Evolutionary conservation across 2,329 filamentous ascomycete genomes (phyloP).

Genomic region (Alternaria consortialis): DNA sequence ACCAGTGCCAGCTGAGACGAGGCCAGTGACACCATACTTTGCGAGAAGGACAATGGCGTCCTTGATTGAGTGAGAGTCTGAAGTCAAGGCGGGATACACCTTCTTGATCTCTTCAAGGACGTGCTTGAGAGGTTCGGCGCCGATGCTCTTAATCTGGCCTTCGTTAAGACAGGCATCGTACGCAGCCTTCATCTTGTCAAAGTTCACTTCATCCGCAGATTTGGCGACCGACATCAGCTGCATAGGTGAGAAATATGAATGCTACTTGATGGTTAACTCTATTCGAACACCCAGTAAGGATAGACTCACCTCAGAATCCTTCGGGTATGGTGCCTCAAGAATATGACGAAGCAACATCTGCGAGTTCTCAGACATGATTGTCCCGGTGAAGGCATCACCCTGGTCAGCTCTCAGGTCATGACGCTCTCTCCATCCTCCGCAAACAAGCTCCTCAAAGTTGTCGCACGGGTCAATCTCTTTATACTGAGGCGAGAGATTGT

Average conservation of each 20-base stretch:
- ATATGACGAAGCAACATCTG: slow-evolving; percentile 69
- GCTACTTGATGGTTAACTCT: slow-evolving; percentile 43
- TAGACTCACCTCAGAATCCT: slow-evolving; percentile 31
- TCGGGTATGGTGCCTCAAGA: slow-evolving; percentile 65
- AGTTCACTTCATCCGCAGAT: slow-evolving; percentile 68
- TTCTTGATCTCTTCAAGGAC: slow-evolving; percentile 62
- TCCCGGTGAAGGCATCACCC: slow-evolving; percentile 67
- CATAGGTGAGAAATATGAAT: slow-evolving; percentile 60
- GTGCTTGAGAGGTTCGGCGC: slow-evolving; percentile 64
- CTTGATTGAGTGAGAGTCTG: slow-evolving; percentile 40
- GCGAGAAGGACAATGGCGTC: slow-evolving; percentile 60
- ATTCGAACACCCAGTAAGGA: neutral
- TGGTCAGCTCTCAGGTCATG: slow-evolving; percentile 73
- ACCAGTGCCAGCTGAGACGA: slow-evolving; percentile 38
- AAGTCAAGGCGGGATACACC: slow-evolving; percentile 22
- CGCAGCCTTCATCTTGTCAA: slow-evolving; percentile 69
- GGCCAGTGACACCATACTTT: slow-evolving; percentile 54
- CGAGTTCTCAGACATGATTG: slow-evolving; percentile 68
- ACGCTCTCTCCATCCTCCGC: slow-evolving; percentile 70
- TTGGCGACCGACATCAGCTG: slow-evolving; percentile 43
- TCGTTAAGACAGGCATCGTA: slow-evolving; percentile 74
- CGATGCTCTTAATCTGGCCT: slow-evolving; percentile 63
- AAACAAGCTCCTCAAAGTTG: slow-evolving; percentile 74
- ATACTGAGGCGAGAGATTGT: slow-evolving; percentile 70
- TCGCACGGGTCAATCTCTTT: slow-evolving; percentile 71